A percentile compares a stretch with the other conserved stretches of the same genome.
These are phyloP conservation scores for Neonectria magnoliae DNA, from an alignment of 2,329 filamentous ascomycete species.

Conservation along the genomic window DNA sequence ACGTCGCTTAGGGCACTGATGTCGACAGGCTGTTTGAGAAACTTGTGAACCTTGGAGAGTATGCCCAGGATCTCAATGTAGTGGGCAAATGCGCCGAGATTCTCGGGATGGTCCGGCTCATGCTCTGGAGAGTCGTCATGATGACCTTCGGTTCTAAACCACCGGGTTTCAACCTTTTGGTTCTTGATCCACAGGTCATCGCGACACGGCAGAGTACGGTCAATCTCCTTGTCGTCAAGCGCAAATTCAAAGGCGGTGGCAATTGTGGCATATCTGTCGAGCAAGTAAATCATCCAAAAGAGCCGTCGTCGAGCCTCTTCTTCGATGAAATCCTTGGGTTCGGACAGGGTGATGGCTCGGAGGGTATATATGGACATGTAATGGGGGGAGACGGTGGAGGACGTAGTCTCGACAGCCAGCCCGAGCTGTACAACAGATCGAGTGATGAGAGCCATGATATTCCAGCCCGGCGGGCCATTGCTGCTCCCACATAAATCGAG, in stretches of 20 bases:
- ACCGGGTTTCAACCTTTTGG: constrained; percentile 83
- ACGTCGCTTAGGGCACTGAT: constrained; percentile 87
- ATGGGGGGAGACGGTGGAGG: constrained; percentile 78
- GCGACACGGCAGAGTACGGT: constrained; percentile 85
- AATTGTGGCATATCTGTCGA: constrained; percentile 90
- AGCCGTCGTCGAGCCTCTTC: constrained; percentile 85
- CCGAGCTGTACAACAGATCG: constrained; percentile 90
- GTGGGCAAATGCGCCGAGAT: constrained; percentile 87
- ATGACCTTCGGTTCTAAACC: constrained; percentile 71
- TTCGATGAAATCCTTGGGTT: constrained; percentile 86
- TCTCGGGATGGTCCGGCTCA: constrained; percentile 76
- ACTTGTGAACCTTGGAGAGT: constrained; percentile 86
- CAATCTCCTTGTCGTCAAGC: constrained; percentile 88
- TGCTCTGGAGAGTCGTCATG: constrained; percentile 63
- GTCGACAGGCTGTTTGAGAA: constrained; percentile 88
- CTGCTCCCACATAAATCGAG: constrained; percentile 86
- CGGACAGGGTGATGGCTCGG: constrained; percentile 83
- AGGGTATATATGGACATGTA: constrained; percentile 91
- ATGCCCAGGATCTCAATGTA: constrained; percentile 92
- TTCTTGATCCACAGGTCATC: constrained; percentile 89
- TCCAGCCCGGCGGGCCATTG: constrained; percentile 93
- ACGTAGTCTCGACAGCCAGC: constrained; percentile 83
- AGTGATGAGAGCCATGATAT: constrained; percentile 87
- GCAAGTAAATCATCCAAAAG: constrained; percentile 94
- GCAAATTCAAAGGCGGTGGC: constrained; percentile 94